Conservation (phyloP, 163 green algal species). For the Scenedesmus sp. region DNA sequence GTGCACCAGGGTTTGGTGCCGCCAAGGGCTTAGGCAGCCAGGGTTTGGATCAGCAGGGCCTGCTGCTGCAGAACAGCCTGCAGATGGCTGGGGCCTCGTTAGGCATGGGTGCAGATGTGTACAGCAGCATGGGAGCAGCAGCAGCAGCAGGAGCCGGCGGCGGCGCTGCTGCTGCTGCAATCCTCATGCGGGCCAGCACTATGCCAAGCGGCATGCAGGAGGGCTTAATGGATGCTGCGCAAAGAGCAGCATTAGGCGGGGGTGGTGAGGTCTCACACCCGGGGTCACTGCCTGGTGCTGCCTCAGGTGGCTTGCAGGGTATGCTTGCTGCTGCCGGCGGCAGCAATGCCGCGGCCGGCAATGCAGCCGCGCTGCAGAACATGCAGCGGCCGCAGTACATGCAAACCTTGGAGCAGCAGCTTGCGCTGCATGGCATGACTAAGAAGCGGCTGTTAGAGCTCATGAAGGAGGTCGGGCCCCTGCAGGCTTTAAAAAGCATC, state of each 20-base stretch:
- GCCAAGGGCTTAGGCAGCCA: neutral
- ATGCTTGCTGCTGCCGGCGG: neutral
- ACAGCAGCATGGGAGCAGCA: neutral
- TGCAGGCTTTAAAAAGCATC: constrained; percentile 29
- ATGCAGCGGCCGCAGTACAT: constrained; percentile 45
- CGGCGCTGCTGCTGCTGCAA: neutral
- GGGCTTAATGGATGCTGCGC: neutral
- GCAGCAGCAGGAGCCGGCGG: neutral
- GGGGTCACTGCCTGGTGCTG: too few species aligned
- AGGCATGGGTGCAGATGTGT: neutral
- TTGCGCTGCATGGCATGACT: constrained; percentile 38
- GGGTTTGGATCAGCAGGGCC: neutral
- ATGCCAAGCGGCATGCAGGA: neutral
- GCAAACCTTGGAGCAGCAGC: constrained; percentile 26
- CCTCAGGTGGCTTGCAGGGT: neutral
- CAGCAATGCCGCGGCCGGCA: neutral
- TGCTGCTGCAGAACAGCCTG: neutral
- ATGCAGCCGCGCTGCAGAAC: neutral
- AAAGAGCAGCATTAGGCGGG: neutral
- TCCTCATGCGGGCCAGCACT: neutral
- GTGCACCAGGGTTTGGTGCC: neutral
- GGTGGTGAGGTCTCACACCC: neutral
- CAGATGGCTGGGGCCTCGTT: neutral
- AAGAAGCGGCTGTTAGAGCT: constrained; percentile 45
- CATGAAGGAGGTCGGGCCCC: constrained; percentile 31